phyloP scores from a whole-genome alignment of 2,329 filamentous ascomycete genomes.

The Dothistroma pini region DNA sequence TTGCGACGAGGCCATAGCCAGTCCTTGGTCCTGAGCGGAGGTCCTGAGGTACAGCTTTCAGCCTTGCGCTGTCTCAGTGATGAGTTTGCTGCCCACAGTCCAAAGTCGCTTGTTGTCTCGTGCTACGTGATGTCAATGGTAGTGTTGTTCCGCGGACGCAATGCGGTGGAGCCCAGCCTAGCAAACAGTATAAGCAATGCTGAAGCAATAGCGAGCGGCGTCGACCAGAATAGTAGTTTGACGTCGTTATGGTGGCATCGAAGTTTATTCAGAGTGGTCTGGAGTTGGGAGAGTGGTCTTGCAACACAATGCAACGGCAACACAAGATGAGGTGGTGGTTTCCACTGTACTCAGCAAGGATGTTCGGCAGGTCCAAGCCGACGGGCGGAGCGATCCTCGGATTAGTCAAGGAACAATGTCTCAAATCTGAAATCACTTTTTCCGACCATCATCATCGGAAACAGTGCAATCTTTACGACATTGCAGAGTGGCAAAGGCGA shows the following conservation, averaged over 20 bases:
- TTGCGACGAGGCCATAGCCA: constrained; percentile 1
- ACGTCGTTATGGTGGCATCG: not conserved
- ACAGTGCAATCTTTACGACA: not conserved
- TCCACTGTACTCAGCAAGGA: not conserved
- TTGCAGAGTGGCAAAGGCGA: not conserved
- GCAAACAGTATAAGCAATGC: not conserved
- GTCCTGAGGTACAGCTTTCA: not conserved
- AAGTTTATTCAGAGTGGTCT: not conserved
- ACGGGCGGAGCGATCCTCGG: not conserved
- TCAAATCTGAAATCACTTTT: not conserved
- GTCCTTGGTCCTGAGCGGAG: not conserved
- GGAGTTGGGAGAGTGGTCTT: not conserved
- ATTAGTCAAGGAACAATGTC: not conserved
- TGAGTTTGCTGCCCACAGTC: not conserved
- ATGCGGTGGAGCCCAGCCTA: not conserved
- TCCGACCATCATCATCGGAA: not conserved
- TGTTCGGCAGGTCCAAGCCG: not conserved
- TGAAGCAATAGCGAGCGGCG: constrained; percentile 1
- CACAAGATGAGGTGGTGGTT: not conserved
- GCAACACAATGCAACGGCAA: not conserved
- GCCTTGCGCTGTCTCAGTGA: not conserved
- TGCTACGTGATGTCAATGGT: not conserved
- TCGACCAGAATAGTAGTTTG: not conserved
- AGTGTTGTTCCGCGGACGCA: not conserved
- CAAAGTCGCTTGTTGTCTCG: not conserved